A percentile compares a stretch with the other conserved stretches of the same genome.
These are phyloP conservation scores for Cercospora nicotianae DNA, from an alignment of 2,329 filamentous ascomycete species.

Conservation along the genomic window DNA sequence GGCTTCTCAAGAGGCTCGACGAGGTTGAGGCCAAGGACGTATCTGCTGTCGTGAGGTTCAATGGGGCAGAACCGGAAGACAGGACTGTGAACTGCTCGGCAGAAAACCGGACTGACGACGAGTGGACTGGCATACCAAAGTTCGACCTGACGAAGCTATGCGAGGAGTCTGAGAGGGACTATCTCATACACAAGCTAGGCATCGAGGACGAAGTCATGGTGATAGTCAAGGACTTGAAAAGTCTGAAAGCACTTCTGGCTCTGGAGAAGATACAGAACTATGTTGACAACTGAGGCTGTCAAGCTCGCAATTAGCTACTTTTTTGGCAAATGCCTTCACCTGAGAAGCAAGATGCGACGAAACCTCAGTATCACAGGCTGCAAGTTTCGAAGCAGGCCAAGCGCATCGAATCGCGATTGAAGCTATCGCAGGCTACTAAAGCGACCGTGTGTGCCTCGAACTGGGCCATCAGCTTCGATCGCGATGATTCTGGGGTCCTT, in stretches of 20 bases:
- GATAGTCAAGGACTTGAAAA: neutral
- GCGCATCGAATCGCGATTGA: neutral
- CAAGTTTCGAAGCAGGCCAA: neutral
- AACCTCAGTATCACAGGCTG: neutral
- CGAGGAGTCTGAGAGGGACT: neutral
- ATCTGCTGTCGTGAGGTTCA: neutral
- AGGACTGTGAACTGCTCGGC: neutral
- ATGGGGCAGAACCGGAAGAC: neutral
- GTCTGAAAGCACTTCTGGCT: neutral
- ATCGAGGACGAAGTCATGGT: neutral
- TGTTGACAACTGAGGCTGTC: neutral
- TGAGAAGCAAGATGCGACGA: neutral
- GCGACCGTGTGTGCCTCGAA: neutral
- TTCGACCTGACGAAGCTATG: constrained; percentile 11
- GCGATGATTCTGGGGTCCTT: neutral
- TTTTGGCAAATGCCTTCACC: neutral
- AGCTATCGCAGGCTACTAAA: neutral
- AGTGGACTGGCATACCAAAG: neutral
- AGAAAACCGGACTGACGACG: neutral
- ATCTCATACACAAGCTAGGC: neutral
- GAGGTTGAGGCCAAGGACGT: neutral
- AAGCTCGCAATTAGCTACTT: neutral
- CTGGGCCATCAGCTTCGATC: no score
- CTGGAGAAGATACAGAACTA: constrained; percentile 11
- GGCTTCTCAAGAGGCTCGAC: neutral